phyloP scores from a whole-genome alignment of 2,329 filamentous ascomycete genomes.

The Chrysosporium queenslandicum region DNA sequence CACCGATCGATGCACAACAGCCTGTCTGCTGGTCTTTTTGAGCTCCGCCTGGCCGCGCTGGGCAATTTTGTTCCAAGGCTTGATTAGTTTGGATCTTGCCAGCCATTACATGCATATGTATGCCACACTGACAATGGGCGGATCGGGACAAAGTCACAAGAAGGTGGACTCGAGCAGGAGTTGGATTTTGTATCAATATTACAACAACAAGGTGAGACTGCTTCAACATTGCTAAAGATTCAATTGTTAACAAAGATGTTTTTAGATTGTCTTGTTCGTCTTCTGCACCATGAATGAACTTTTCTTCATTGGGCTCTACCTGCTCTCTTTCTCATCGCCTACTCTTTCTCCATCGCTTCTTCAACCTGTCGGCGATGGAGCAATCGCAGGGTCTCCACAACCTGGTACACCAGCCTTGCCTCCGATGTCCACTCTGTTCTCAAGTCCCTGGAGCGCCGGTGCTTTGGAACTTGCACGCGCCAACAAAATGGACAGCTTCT shows the following conservation, averaged over 20 bases:
- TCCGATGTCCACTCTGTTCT: slow-evolving; percentile 64
- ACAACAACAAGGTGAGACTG: slow-evolving; percentile 80
- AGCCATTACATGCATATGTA: slow-evolving; percentile 99
- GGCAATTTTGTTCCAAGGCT: slow-evolving; percentile 84
- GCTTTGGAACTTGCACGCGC: slow-evolving; percentile 86
- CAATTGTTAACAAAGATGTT: not conserved
- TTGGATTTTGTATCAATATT: slow-evolving; percentile 88
- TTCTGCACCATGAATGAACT: slow-evolving; percentile 86
- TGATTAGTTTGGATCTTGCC: slow-evolving; percentile 86
- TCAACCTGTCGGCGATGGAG: slow-evolving; percentile 47
- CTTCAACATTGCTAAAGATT: not conserved
- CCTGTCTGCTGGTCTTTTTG: slow-evolving; percentile 88
- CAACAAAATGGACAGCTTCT: slow-evolving; percentile 76
- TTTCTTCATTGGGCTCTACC: slow-evolving; percentile 97
- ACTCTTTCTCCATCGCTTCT: slow-evolving; percentile 76
- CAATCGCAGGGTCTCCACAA: slow-evolving; percentile 39
- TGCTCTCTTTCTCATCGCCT: slow-evolving; percentile 91
- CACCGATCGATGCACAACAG: slow-evolving; percentile 92
- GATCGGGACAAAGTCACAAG: slow-evolving; percentile 75
- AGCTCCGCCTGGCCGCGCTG: slow-evolving; percentile 90
- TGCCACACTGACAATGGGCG: slow-evolving; percentile 79
- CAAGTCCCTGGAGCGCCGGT: slow-evolving; percentile 81
- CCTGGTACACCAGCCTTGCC: slow-evolving; percentile 59
- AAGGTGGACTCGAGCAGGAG: slow-evolving; percentile 79
- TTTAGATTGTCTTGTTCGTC: slow-evolving; percentile 75